Conservation (phyloP, 1,284 basidiomycete species). For the Malassezia psittaci region DNA sequence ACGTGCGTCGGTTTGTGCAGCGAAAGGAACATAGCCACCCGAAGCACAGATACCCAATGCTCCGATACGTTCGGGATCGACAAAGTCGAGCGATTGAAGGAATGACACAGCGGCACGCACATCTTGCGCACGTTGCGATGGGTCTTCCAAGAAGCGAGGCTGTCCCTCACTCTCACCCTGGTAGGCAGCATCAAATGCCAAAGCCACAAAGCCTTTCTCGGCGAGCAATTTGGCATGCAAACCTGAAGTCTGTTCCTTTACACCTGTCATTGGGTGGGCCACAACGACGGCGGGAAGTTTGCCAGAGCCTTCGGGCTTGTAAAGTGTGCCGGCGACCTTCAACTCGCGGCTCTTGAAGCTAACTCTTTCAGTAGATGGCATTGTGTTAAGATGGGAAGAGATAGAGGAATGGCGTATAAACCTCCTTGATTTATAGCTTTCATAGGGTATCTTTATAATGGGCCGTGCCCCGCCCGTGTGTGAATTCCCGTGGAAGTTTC, state of each 20-base stretch:
- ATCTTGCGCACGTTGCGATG: not conserved
- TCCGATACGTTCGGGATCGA: not conserved
- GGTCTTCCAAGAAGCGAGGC: slow-evolving; percentile 2
- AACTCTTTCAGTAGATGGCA: not conserved
- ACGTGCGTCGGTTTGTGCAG: slow-evolving; percentile 1
- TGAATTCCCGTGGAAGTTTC: no score
- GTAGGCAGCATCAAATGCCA: slow-evolving; percentile 1
- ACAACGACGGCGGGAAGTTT: not conserved
- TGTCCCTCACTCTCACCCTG: slow-evolving; percentile 4
- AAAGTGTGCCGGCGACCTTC: not conserved
- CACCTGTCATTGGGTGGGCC: not conserved
- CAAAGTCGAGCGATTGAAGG: not conserved
- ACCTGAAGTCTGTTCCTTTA: not conserved
- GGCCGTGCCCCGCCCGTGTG: no score
- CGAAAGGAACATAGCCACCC: not conserved
- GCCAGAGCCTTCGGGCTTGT: not conserved
- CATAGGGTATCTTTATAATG: no score
- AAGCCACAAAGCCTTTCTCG: not conserved
- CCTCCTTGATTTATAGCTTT: no score
- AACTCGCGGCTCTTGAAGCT: not conserved
- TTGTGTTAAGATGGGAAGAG: not conserved
- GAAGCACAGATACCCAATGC: not conserved
- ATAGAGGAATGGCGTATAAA: no score
- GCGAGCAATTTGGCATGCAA: not conserved
- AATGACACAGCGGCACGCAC: not conserved